A percentile compares a stretch with the other conserved stretches of the same genome.
These are phyloP conservation scores for Protea cynaroides DNA, from an alignment of 164 flowering plant genomes.

Conservation along the genomic window DNA sequence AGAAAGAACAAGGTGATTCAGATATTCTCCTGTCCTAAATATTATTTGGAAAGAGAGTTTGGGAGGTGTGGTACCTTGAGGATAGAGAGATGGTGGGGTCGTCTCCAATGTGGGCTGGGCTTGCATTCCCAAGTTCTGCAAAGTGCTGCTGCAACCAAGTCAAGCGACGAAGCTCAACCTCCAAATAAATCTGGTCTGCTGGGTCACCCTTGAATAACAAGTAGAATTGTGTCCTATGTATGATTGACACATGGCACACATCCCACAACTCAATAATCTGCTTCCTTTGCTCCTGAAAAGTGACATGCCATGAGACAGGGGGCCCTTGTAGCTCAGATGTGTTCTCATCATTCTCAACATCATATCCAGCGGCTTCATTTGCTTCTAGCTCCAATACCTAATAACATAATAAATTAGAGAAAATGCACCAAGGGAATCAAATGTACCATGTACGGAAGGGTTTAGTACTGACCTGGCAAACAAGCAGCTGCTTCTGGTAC, in stretches of 20 bases:
- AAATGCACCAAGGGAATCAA: neutral
- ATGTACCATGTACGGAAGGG: neutral
- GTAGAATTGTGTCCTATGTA: conserved; percentile 90
- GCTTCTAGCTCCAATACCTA: conserved; percentile 97
- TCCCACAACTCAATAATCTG: conserved; percentile 91
- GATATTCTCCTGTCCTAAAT: neutral
- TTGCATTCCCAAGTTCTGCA: conserved; percentile 78
- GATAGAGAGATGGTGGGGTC: conserved; percentile 67
- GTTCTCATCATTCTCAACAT: conserved; percentile 47
- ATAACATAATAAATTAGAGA: neutral
- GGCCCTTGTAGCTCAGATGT: conserved; percentile 36
- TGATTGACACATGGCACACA: conserved; percentile 76
- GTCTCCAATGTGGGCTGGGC: conserved; percentile 68
- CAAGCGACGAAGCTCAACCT: conserved; percentile 91
- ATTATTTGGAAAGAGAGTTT: no score
- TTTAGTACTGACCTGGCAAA: conserved; percentile 65
- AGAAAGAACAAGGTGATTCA: neutral
- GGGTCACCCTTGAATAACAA: conserved; percentile 84
- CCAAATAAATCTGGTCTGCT: conserved; percentile 96
- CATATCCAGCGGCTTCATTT: conserved; percentile 80
- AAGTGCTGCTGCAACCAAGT: conserved; percentile 89
- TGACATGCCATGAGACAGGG: conserved; percentile 60
- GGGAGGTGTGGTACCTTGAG: conserved; percentile 49
- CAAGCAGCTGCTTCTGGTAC: conserved; percentile 95
- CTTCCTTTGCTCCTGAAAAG: conserved; percentile 75